Conservation (phyloP, 2,329 filamentous ascomycete genomes). For the Drechslerella coelobrocha region DNA sequence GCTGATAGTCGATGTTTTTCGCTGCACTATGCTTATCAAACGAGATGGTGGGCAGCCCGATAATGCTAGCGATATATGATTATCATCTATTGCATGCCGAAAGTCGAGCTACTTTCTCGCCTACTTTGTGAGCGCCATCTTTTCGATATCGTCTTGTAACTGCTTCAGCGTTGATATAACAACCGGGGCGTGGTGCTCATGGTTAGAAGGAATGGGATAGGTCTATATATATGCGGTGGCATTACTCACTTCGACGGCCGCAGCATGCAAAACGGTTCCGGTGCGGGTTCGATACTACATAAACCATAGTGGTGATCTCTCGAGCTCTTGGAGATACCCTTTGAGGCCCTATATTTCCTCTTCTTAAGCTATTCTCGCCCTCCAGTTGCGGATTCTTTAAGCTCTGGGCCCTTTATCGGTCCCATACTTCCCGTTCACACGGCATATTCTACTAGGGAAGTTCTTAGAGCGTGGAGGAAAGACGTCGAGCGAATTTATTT, state of each 20-base stretch:
- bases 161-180: neutral
- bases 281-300: neutral
- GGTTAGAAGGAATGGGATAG: neutral
- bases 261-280: conserved; percentile 2
- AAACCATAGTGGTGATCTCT: neutral
- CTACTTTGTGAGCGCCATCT: neutral
- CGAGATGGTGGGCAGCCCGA: conserved; percentile 7
- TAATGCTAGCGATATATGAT: conserved; percentile 12
- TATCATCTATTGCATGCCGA: neutral
- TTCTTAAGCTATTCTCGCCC: conserved; percentile 4
- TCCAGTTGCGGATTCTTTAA: conserved; percentile 8
- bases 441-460: neutral
- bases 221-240: neutral
- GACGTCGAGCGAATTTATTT: conserved; percentile 4
- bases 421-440: neutral
- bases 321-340: neutral
- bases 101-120: neutral
- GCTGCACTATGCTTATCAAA: conserved; percentile 12
- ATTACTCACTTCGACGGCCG: neutral
- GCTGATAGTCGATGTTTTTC: neutral
- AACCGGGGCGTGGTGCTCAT: neutral
- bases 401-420: neutral
- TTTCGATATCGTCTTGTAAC: neutral
- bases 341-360: neutral
- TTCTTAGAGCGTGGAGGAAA: neutral